Base-by-base conservation (phyloP, 345 rosid genomes). In the Lepidium aucheri region DNA sequence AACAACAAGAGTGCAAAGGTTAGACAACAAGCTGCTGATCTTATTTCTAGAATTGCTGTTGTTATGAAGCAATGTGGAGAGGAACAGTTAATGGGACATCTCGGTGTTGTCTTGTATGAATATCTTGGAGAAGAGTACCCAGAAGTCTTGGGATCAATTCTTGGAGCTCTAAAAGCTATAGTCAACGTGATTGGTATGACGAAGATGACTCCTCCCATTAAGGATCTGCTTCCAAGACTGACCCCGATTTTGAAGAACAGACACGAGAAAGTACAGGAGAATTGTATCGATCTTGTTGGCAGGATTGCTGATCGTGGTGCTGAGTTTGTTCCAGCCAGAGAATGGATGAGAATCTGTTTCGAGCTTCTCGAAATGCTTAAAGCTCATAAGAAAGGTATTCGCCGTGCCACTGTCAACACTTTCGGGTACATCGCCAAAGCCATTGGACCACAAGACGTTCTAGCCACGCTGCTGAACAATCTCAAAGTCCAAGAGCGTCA, bases 351-450 rank as follows among this genome's bases (percentile, higher is more conserved):
- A 78, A 94, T 94, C 30, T 90, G 96, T 74, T 94, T 94, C 55
- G 99, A 94, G 85, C 93, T 94, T 46, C 93, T 94, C 7, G 99
- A 94, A 81, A 94, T 94, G 99, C 97, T 94, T n/a, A 90, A 94
- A 64, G 99, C 99, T 38, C 99, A 94, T 83, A 94, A 94, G 79
- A 94, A 94, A 81, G 99, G 99, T 36, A 91, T 95, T 46, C 86
- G 99, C 1, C 83, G 99, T 67, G 97, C 99, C 26, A 91, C 96
- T 0, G 99, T 95, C 60, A 95, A 95, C 73, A 95, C 99, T 22
- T 94, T 95, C 24, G 99, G 99, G 50, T 95, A 95, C 65, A 95
- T 95, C 8, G 99, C 99, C 7, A 95, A 91, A 80, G 99, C 99
- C 74, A 95, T 95, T 72, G 99, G 99, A 6, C 99, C 99, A 5